Base-by-base conservation (phyloP, 179 eudicot species). In the Amaranthus tricolor region DNA sequence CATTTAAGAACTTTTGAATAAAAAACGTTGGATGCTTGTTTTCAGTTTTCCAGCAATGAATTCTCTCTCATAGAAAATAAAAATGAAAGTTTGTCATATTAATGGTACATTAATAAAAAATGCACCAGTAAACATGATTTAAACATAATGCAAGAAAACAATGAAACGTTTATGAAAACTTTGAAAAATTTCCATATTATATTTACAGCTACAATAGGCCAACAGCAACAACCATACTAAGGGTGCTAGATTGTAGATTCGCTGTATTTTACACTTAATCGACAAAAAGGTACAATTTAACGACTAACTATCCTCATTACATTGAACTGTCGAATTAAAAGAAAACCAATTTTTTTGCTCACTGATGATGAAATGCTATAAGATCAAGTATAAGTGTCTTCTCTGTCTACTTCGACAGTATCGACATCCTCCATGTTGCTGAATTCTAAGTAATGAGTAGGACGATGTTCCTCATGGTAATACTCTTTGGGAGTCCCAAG, bases 401-500 rank as follows among this genome's bases (percentile, higher is more conserved):
- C 96, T n/a, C 98, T 83, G 62, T 93, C 98, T 19, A 88, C 98
- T 77, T 89, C 96, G 0, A 84, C 88, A 49, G 81, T 84, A 4
- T 91, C 96, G 44, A 87, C 91, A 75, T 89, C 96, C 77, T 93
- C 98, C 86, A 91, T 73, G 79, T 87, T 91, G 81, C 91, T 89
- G 77, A 93, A 93, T 74, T 93, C 98, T 67, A 89, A 66, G 86
- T 87, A 93, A 73, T 93, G 98, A 9, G 96, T 91, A 3, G 98
- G 98, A 59, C 96, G 81, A 68, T 93, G 98, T 57, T 93, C 96
- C 75, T 93, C 97, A 19, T 92, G 85, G 76, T 92, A 94, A 79
- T 82, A 94, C 70, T 94, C 97, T 8, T 91, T 83, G 0, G 98
- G 98, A 5, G 94, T 84, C 66, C 98, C 98, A 5, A 94, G 87